A percentile compares a stretch with the other conserved stretches of the same genome.
phyloP scores from a whole-genome alignment of 148 eudicot genomes.

The Simmondsia chinensis region DNA sequence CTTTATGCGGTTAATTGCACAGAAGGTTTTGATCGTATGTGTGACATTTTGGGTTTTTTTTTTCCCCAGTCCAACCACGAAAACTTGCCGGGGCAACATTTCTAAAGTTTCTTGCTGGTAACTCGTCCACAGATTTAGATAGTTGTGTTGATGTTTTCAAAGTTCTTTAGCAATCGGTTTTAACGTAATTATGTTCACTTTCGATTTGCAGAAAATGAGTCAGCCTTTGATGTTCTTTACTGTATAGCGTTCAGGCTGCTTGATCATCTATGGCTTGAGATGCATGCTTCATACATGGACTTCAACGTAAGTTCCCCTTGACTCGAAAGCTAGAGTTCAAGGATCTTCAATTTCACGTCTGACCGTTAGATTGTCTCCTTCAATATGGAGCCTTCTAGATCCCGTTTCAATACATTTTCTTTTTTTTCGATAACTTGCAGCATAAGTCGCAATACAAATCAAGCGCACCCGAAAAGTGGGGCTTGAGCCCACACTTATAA shows the following conservation, averaged over 20 bases:
- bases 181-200: not conserved
- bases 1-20: too few relatives aligned
- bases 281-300: conserved; percentile 99
- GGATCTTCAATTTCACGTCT: not conserved
- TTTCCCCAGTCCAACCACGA: conserved; percentile 77
- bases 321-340: not conserved
- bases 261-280: conserved; percentile 86
- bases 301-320: conserved; percentile 65
- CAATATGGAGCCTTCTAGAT: too few relatives aligned
- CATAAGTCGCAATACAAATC: too few relatives aligned
- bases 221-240: conserved; percentile 88
- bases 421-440: too few relatives aligned
- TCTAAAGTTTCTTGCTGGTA: conserved; percentile 80
- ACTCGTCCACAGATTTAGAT: too few relatives aligned
- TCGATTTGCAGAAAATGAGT: conserved; percentile 59
- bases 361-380: not conserved
- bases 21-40: too few relatives aligned
- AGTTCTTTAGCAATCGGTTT: too few relatives aligned
- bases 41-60: too few relatives aligned
- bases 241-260: conserved; percentile 92
- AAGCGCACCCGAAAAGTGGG: too few relatives aligned
- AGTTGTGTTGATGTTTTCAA: too few relatives aligned
- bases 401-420: too few relatives aligned
- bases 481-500: too few relatives aligned
- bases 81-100: conserved; percentile 77